A percentile compares a stretch with the other conserved stretches of the same genome.
phyloP scores from a whole-genome alignment of 106 monocot species.

The Dendrobium huoshanense region DNA sequence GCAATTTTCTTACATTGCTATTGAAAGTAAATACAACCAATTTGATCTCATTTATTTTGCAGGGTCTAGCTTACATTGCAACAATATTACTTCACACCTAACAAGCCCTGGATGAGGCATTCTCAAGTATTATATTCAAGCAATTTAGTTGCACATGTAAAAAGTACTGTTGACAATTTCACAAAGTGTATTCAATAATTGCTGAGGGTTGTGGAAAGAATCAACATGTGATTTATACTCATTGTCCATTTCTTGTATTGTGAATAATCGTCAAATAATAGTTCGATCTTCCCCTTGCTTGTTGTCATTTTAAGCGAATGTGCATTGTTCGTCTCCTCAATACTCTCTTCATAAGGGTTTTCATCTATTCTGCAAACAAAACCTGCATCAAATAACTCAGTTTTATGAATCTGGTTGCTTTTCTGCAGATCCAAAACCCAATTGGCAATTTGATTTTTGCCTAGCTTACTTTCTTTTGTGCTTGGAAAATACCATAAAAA shows the following conservation, averaged over 20 bases:
- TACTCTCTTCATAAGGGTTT: conserved; percentile 15
- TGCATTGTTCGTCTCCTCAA: conserved; percentile 14
- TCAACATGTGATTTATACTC: conserved; percentile 62
- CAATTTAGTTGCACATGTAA: neutral
- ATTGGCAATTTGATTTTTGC: conserved; percentile 9
- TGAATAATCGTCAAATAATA: conserved; percentile 29
- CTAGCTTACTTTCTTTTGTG: conserved; percentile 53
- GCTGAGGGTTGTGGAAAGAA: conserved; percentile 36
- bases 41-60: neutral
- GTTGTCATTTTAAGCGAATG: conserved; percentile 42
- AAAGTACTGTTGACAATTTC: neutral
- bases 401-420: neutral
- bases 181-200: neutral
- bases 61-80: neutral
- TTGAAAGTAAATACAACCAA: neutral
- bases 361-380: conserved; percentile 30
- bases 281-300: conserved; percentile 45
- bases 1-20: neutral
- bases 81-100: neutral
- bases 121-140: neutral
- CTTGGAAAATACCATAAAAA: conserved; percentile 33
- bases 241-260: conserved; percentile 52
- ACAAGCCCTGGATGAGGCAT: neutral
- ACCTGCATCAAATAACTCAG: conserved; percentile 23
- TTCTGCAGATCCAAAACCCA: neutral